Base-by-base conservation (phyloP, 129 eudicot genomes). In the Tagetes patula region DNA sequence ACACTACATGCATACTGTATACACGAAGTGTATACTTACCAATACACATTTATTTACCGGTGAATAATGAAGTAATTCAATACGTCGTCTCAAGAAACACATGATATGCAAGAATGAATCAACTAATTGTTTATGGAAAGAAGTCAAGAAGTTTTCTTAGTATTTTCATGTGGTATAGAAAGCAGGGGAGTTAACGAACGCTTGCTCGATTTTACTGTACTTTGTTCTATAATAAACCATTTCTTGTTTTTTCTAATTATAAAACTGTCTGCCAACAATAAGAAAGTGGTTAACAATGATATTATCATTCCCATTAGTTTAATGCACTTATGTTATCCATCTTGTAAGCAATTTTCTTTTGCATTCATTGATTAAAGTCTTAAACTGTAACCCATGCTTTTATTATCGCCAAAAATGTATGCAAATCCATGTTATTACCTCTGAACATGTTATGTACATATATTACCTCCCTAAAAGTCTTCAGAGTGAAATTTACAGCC, bases 391-490 rank as follows among this genome's bases (percentile, higher is more conserved):
- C 10, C 67, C 68, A 65, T 53, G 64, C 72, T 54, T 78, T 77
- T 77, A 78, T 71, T 64, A 71, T 49, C 32, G 60, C 72, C 66
- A 71, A 71, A 76, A 71, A 72, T 42, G 82, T 71, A 36, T 56
- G 74, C 43, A 10, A 9, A 68, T 76, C 61, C 80, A 68, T 56
- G 67, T 43, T 63, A 40, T 71, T 71, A 64, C 65, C 33, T 30
- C 82, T 67, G 73, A 41, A 78, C 47, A 60, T 50, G 38, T 61
- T 77, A 70, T 61, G 76, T 71, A 70, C 72, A 27, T 41, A 78
- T 9, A 45, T 53, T 60, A 71, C 67, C 66, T 71, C 39, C 60
- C 58, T 49, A 50, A 41, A 78, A 63, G 47, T 40, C 50, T 53
- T 58, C 43, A 13, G 9, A 45, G 62, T 39, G n/a, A 56, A 34